A percentile compares a stretch with the other conserved stretches of the same genome.
phyloP scores from a whole-genome alignment of 2,329 filamentous ascomycete genomes.

The Cladosporium colombiae region DNA sequence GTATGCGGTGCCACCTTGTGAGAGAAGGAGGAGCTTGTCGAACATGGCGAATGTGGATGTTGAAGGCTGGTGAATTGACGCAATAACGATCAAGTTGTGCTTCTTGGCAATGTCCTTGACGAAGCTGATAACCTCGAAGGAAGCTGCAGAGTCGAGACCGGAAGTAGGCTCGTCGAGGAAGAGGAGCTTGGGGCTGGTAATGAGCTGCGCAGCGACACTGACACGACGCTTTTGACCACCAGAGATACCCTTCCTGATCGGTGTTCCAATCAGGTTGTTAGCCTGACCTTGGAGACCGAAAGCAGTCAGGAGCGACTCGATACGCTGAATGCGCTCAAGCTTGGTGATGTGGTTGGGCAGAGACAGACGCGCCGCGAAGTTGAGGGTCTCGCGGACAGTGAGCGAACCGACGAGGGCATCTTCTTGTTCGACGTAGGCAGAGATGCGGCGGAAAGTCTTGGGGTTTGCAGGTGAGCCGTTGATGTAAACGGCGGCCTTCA shows the following conservation, averaged over 20 bases:
- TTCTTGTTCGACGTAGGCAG: conserved; percentile 83
- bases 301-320: conserved; percentile 66
- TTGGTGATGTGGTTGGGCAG: conserved; percentile 55
- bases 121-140: conserved; percentile 74
- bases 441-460: conserved; percentile 63
- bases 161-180: conserved; percentile 85
- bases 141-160: conserved; percentile 76
- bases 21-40: conserved; percentile 75
- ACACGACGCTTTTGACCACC: conserved; percentile 83
- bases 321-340: conserved; percentile 61
- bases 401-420: conserved; percentile 80
- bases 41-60: conserved; percentile 78
- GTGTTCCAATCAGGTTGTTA: conserved; percentile 75
- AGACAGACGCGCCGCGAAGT: conserved; percentile 72
- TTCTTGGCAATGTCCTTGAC: conserved; percentile 65
- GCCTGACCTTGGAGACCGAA: conserved; percentile 73
- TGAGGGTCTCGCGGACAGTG: conserved; percentile 76
- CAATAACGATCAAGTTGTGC: conserved; percentile 74
- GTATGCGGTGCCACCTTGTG: conserved; percentile 69
- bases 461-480: conserved; percentile 62
- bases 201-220: conserved; percentile 76
- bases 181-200: conserved; percentile 76
- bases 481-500: conserved; percentile 58
- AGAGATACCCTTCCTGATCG: conserved; percentile 78
- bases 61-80: conserved; percentile 83